phyloP scores from a whole-genome alignment of 225 moss, liverwort and hornwort genomes.

The Straminergon stramineum region DNA sequence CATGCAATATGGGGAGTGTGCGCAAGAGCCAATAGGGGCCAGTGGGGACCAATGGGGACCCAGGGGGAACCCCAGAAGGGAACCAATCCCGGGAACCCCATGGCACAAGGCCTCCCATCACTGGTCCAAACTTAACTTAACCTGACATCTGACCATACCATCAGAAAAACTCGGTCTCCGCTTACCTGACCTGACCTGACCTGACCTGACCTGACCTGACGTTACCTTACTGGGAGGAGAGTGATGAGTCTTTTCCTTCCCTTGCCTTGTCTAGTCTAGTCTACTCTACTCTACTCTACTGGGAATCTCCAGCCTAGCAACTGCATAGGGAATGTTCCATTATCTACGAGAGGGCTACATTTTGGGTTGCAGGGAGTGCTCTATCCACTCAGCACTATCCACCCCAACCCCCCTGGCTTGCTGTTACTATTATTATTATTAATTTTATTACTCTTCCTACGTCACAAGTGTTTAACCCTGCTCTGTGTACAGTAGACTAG shows the following conservation, averaged over 20 bases:
- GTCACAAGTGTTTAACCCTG: no score
- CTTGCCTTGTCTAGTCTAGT: background rate
- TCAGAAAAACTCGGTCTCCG: background rate
- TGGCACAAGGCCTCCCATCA: background rate
- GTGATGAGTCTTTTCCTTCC: background rate
- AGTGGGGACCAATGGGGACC: background rate
- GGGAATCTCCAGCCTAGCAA: background rate
- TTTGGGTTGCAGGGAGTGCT: background rate
- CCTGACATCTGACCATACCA: background rate
- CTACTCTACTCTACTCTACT: background rate
- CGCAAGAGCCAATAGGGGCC: background rate
- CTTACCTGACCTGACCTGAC: no score
- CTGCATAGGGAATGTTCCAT: background rate
- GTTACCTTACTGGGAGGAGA: background rate
- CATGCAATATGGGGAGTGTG: background rate
- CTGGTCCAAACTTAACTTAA: background rate
- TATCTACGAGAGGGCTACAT: background rate
- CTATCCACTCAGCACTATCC: slow-evolving; percentile 1
- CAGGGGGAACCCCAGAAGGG: background rate
- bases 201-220: no score
- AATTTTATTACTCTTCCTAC: background rate
- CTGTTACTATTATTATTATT: no score
- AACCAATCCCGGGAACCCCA: no score
- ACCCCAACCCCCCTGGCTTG: background rate
- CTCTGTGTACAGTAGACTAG: background rate